These are phyloP conservation scores for Bothriochloa decipiens DNA, from an alignment of 176 grass and related monocot species.

Conservation along the genomic window DNA sequence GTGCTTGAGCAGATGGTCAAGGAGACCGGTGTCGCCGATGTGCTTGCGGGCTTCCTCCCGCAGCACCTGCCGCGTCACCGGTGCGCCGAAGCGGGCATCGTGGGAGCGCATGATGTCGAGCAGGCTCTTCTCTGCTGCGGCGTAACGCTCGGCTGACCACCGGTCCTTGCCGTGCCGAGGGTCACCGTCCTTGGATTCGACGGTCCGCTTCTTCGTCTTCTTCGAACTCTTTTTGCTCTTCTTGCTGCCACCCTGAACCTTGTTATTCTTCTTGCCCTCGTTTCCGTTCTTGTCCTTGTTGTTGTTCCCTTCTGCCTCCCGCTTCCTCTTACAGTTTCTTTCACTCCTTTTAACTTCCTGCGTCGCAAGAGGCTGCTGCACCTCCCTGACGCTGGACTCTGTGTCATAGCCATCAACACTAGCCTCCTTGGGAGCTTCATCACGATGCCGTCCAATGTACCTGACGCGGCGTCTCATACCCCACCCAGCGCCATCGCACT, in stretches of 20 bases:
- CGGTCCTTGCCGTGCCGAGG: slow-evolving; percentile 64
- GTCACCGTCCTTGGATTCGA: slow-evolving; percentile 49
- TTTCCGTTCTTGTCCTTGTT: slow-evolving; percentile 32
- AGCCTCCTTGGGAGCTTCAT: slow-evolving; percentile 44
- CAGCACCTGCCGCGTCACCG: slow-evolving; percentile 70
- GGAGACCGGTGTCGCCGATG: slow-evolving; percentile 90
- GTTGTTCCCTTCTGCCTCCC: slow-evolving; percentile 27
- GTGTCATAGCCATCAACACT: slow-evolving; percentile 40
- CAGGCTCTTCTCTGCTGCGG: slow-evolving; percentile 66
- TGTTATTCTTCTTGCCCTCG: slow-evolving; percentile 37
- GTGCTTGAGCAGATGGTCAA: slow-evolving; percentile 91
- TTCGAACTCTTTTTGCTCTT: slow-evolving; percentile 36
- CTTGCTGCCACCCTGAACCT: slow-evolving; percentile 10
- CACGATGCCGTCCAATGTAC: slow-evolving; percentile 66
- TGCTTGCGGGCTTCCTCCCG: slow-evolving; percentile 79
- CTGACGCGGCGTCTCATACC: slow-evolving; percentile 75
- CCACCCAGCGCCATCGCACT: slow-evolving; percentile 60
- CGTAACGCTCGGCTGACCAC: slow-evolving; percentile 75
- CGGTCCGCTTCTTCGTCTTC: slow-evolving; percentile 53
- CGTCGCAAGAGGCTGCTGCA: slow-evolving; percentile 11
- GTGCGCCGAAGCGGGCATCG: slow-evolving; percentile 48
- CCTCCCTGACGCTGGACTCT: slow-evolving; percentile 45
- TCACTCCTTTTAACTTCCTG: slow-evolving; percentile 37
- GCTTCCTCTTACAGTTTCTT: slow-evolving; percentile 50
- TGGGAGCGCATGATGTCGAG: slow-evolving; percentile 68